Conservation (phyloP, 345 rosid genomes). For the Acer yangbiense region DNA sequence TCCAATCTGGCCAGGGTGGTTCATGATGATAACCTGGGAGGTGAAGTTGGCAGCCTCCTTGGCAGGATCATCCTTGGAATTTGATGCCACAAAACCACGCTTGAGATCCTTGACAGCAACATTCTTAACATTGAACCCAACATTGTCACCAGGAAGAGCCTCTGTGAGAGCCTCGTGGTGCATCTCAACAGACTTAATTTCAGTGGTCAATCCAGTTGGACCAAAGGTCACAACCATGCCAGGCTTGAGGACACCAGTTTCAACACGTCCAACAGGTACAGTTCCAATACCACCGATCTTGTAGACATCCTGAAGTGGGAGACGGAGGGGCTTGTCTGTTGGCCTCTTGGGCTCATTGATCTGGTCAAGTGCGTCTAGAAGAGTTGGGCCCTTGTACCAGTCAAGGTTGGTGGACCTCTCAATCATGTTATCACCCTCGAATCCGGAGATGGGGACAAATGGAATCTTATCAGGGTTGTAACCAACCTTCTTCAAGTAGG, state of each 20-base stretch:
- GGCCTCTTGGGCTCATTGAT: slow-evolving; percentile 46
- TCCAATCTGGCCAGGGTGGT: slow-evolving; percentile 93
- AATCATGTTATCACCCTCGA: slow-evolving; percentile 90
- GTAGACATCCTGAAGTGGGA: slow-evolving; percentile 80
- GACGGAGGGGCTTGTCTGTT: no score
- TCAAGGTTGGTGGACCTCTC: slow-evolving; percentile 77
- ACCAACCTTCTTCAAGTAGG: slow-evolving; percentile 76
- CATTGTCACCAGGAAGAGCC: slow-evolving; percentile 83
- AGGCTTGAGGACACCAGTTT: slow-evolving; percentile 72
- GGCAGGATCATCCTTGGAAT: slow-evolving; percentile 89
- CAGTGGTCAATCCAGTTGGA: slow-evolving; percentile 78
- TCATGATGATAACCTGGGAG: slow-evolving; percentile 89
- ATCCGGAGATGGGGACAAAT: slow-evolving; percentile 78
- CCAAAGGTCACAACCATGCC: slow-evolving; percentile 81
- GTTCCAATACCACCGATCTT: slow-evolving; percentile 90
- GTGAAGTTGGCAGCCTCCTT: slow-evolving; percentile 81
- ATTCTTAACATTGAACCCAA: slow-evolving; percentile 84
- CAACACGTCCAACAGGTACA: slow-evolving; percentile 83
- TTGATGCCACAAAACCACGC: slow-evolving; percentile 81
- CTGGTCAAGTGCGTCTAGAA: slow-evolving; percentile 70
- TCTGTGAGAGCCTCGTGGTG: slow-evolving; percentile 82
- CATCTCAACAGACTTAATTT: slow-evolving; percentile 94
- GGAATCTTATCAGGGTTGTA: slow-evolving; percentile 82
- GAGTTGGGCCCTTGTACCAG: slow-evolving; percentile 84
- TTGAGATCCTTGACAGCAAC: slow-evolving; percentile 88